phyloP scores from a whole-genome alignment of 257 asterid genomes.

The Solanum clarkiae region DNA sequence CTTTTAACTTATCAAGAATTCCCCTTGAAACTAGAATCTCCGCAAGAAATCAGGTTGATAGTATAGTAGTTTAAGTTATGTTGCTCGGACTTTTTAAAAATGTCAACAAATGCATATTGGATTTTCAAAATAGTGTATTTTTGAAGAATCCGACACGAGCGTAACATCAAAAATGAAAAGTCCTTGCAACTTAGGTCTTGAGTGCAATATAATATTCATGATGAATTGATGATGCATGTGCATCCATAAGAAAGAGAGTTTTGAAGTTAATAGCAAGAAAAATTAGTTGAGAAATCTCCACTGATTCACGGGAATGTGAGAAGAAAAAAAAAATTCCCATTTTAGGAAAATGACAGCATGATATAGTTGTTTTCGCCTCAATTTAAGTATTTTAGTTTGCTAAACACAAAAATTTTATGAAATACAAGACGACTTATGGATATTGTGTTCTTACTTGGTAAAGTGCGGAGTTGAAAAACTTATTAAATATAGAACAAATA shows the following conservation, averaged over 20 bases:
- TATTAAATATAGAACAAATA: too few species aligned
- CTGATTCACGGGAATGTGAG: neutral
- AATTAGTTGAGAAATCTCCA: neutral
- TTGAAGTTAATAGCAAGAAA: neutral
- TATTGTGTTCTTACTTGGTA: neutral
- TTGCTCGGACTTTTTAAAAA: too few species aligned
- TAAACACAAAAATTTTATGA: fast-evolving
- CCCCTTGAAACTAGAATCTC: neutral
- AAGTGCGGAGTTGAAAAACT: neutral
- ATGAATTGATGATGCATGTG: neutral
- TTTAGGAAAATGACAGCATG: neutral
- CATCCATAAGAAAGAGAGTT: neutral
- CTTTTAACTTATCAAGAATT: neutral
- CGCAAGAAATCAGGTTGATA: neutral
- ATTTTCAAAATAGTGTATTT: too few species aligned
- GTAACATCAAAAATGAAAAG: too few species aligned
- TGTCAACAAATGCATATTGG: too few species aligned
- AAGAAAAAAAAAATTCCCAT: neutral
- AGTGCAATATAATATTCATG: neutral
- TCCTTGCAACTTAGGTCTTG: neutral
- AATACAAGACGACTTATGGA: neutral
- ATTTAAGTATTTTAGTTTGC: neutral
- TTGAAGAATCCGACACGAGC: too few species aligned
- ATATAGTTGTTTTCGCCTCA: neutral
- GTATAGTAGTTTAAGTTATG: neutral